A percentile compares a stretch with the other conserved stretches of the same genome.
phyloP scores from a whole-genome alignment of 78 protist species.

The Dictyostelium citrinum region DNA sequence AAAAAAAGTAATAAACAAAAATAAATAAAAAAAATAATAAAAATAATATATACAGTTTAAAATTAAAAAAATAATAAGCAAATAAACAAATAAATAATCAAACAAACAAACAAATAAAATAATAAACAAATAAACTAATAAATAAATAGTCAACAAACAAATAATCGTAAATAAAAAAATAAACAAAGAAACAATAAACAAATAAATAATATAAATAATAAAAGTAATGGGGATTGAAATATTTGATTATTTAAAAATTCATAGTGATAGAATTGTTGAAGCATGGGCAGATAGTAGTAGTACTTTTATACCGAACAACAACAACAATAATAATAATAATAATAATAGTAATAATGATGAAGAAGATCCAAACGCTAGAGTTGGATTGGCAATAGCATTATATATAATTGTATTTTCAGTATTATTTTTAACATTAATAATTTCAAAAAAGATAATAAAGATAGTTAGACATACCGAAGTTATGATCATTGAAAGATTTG shows the following conservation, averaged over 20 bases:
- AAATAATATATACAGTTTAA: not conserved
- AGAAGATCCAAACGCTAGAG: not conserved
- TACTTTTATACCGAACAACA: not conserved
- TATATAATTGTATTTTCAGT: constrained; percentile 3
- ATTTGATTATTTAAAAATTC: not conserved
- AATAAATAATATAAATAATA: not conserved
- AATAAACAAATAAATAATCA: too few relatives aligned
- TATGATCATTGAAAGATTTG: constrained; percentile 22
- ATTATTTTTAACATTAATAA: not conserved
- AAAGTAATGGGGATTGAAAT: not conserved
- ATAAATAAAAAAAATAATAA: too few relatives aligned
- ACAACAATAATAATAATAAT: not conserved
- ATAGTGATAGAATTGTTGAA: not conserved
- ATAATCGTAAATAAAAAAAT: too few relatives aligned
- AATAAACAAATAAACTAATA: too few relatives aligned
- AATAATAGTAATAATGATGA: not conserved
- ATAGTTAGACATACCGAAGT: constrained; percentile 10
- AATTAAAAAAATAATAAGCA: too few relatives aligned
- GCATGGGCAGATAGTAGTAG: not conserved
- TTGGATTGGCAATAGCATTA: constrained; percentile 7
- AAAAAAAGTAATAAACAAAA: too few relatives aligned
- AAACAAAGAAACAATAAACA: not conserved
- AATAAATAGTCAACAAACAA: too few relatives aligned
- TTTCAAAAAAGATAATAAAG: not conserved
- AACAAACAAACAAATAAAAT: too few relatives aligned